Conservation (phyloP, 768 basidiomycete genomes). For the Boletus eberwhitei region DNA sequence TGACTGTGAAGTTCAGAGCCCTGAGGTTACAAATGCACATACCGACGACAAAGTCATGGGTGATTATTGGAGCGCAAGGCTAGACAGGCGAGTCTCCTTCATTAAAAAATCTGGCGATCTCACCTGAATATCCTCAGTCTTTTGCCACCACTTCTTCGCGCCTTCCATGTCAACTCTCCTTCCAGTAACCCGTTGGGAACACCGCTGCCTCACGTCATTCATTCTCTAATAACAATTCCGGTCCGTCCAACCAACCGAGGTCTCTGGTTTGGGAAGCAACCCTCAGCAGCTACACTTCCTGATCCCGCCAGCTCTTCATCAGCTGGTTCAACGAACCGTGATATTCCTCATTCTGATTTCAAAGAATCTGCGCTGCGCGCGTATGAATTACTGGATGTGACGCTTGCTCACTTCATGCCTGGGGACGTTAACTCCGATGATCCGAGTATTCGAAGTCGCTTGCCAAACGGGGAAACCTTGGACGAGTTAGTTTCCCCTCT, state of each 20-base stretch:
- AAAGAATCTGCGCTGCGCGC: constrained; percentile 58
- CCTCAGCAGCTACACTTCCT: constrained; percentile 33
- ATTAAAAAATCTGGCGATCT: not conserved
- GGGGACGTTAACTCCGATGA: constrained; percentile 64
- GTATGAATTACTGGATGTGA: constrained; percentile 63
- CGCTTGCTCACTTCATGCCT: constrained; percentile 62
- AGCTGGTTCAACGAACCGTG: constrained; percentile 9
- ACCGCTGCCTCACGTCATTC: constrained; percentile 79
- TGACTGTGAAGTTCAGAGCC: constrained; percentile 43
- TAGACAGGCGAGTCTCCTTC: constrained; percentile 58
- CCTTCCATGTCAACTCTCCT: constrained; percentile 62
- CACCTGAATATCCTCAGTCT: constrained; percentile 36
- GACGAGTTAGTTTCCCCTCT: constrained; percentile 82
- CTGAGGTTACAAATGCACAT: constrained; percentile 15
- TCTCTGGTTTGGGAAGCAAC: constrained; percentile 57
- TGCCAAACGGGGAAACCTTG: constrained; percentile 46
- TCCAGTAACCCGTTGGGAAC: constrained; percentile 62
- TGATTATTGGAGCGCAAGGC: constrained; percentile 69
- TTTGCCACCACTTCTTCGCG: constrained; percentile 65
- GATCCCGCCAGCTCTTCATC: constrained; percentile 38
- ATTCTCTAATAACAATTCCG: constrained; percentile 78
- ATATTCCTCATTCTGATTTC: constrained; percentile 3
- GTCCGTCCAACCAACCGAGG: constrained; percentile 51
- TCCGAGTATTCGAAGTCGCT: constrained; percentile 46
- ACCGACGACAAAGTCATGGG: constrained; percentile 52